phyloP scores from a whole-genome alignment of 768 basidiomycete species.

The Mycena metata region DNA sequence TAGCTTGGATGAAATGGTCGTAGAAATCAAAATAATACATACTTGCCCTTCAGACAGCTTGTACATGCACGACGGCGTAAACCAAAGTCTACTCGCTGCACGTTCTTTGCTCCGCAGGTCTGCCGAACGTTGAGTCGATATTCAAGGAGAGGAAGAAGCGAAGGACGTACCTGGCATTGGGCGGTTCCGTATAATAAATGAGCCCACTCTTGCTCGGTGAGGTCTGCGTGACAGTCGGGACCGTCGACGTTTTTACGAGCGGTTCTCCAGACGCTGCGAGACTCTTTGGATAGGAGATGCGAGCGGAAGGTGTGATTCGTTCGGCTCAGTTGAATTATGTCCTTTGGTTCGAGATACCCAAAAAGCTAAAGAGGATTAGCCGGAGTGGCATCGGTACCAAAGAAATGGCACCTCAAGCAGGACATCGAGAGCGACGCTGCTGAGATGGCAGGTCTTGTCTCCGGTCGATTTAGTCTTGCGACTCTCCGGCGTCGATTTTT shows the following conservation, averaged over 20 bases:
- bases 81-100: constrained; percentile 39
- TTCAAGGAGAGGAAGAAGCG: neutral
- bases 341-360: constrained; percentile 45
- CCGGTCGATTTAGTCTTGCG: neutral
- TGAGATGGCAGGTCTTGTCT: constrained; percentile 30
- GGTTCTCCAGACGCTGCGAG: constrained; percentile 45
- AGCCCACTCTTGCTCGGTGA: constrained; percentile 46
- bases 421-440: constrained; percentile 44
- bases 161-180: constrained; percentile 39
- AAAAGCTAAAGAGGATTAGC: constrained; percentile 42
- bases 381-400: neutral
- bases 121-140: constrained; percentile 12
- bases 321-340: constrained; percentile 47
- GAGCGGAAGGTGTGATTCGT: constrained; percentile 46
- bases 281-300: constrained; percentile 39
- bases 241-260: constrained; percentile 33
- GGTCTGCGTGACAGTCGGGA: constrained; percentile 41
- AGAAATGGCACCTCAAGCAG: constrained; percentile 42
- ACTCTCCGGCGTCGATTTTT: neutral
- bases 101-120: constrained; percentile 32
- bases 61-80: constrained; percentile 36
- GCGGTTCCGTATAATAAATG: constrained; percentile 42
- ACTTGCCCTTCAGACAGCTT: constrained; percentile 38
- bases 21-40: neutral
- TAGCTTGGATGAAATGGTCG: neutral